phyloP scores from a whole-genome alignment of 805 yeast genomes.

The Saccharomyces jurei region DNA sequence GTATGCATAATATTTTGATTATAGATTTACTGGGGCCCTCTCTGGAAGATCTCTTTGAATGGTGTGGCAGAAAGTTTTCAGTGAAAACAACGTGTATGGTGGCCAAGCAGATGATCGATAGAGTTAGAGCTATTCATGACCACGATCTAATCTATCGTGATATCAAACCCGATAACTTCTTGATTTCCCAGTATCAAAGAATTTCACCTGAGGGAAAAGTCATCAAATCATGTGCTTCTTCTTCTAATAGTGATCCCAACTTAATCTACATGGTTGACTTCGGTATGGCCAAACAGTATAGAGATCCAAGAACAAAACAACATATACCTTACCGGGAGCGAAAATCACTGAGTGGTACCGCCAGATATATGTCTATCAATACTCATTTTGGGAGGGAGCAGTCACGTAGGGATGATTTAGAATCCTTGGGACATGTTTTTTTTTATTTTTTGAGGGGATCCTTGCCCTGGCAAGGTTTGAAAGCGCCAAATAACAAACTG shows the following conservation, averaged over 20 bases:
- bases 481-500: slow-evolving; percentile 77
- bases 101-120: slow-evolving; percentile 68
- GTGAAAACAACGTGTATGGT: slow-evolving; percentile 66
- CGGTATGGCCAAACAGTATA: slow-evolving; percentile 81
- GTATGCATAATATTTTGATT: slow-evolving; percentile 67
- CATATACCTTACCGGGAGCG: slow-evolving; percentile 79
- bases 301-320: slow-evolving; percentile 71
- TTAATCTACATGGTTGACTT: slow-evolving; percentile 69
- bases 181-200: slow-evolving; percentile 37
- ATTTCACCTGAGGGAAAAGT: slow-evolving; percentile 11
- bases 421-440: slow-evolving; percentile 74
- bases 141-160: slow-evolving; percentile 73
- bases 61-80: slow-evolving; percentile 75
- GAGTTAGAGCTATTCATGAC: slow-evolving; percentile 67
- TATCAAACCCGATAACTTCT: slow-evolving; percentile 76
- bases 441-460: slow-evolving; percentile 71
- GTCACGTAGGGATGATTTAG: slow-evolving; percentile 75
- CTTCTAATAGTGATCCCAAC: slow-evolving; percentile 53
- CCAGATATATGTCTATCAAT: slow-evolving; percentile 80
- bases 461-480: slow-evolving; percentile 85
- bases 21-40: slow-evolving; percentile 77
- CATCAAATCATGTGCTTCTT: slow-evolving; percentile 38
- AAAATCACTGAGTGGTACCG: slow-evolving; percentile 76
- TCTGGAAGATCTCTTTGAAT: slow-evolving; percentile 73
- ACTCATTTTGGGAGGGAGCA: slow-evolving; percentile 85